Conservation (phyloP, 2,329 filamentous ascomycete genomes). For the Hymenoscyphus linearis region DNA sequence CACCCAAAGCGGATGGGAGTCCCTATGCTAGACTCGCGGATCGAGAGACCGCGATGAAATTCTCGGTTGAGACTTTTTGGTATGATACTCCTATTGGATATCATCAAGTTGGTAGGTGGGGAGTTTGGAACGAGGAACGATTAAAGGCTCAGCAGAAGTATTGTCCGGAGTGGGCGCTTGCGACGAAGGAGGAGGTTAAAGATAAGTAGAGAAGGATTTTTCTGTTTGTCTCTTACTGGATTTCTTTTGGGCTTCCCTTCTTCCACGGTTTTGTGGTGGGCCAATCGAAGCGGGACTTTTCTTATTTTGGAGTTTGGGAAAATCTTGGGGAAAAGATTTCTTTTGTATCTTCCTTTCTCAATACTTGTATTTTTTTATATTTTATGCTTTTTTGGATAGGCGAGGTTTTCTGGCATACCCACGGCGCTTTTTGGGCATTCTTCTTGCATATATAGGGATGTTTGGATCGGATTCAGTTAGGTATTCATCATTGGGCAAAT, state of each 20-base stretch:
- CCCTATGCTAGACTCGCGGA: constrained; percentile 9
- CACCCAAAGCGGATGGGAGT: neutral
- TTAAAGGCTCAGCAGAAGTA: neutral
- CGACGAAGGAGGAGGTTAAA: constrained; percentile 3
- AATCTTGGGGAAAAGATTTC: too few species aligned
- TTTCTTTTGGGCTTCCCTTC: too few species aligned
- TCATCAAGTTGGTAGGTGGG: constrained; percentile 6
- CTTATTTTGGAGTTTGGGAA: too few species aligned
- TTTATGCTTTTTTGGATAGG: too few species aligned
- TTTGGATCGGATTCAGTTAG: too few species aligned
- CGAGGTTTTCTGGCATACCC: neutral
- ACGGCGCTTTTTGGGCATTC: neutral
- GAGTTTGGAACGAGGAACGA: constrained; percentile 1
- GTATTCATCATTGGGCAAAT: too few species aligned
- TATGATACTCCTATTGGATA: constrained; percentile 11
- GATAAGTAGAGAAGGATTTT: neutral
- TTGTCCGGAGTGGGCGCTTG: constrained; percentile 2
- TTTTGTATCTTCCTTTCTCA: too few species aligned
- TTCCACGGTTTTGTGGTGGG: too few species aligned
- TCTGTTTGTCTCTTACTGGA: too few species aligned
- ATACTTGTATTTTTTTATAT: too few species aligned
- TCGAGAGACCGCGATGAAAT: constrained; percentile 11
- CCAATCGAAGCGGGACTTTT: neutral
- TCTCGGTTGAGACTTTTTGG: constrained; percentile 15
- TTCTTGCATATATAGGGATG: too few species aligned